Conservation (phyloP, 768 basidiomycete species). For the Kwoniella sp. region DNA sequence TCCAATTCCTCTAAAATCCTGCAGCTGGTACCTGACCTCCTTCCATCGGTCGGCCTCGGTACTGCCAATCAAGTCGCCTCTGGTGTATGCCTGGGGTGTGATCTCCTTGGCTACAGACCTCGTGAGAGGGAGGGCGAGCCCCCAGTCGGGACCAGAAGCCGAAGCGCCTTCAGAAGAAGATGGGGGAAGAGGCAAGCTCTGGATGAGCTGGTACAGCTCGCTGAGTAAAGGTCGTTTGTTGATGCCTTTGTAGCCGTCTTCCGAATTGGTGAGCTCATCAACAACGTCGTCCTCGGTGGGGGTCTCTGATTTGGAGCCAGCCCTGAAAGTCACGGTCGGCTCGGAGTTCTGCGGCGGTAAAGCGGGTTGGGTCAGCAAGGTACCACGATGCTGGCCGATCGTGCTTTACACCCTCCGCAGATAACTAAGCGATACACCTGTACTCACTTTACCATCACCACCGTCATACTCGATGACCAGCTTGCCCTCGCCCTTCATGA, state of each 20-base stretch:
- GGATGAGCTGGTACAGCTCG: not conserved
- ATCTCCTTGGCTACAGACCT: not conserved
- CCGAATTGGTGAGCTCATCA: not conserved
- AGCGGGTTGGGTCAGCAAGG: not conserved
- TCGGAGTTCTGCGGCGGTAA: not conserved
- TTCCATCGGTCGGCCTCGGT: not conserved
- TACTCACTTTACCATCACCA: not conserved
- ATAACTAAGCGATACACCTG: too few relatives aligned
- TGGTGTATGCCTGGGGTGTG: not conserved
- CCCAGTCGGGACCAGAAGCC: too few relatives aligned
- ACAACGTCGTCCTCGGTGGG: not conserved
- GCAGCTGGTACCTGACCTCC: not conserved
- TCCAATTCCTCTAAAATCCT: not conserved
- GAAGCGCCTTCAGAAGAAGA: not conserved
- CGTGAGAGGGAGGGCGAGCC: not conserved
- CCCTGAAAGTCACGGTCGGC: not conserved
- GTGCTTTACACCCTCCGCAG: too few relatives aligned
- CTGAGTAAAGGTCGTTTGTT: not conserved
- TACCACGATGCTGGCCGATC: too few relatives aligned
- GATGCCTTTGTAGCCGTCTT: not conserved
- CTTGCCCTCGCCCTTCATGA: not conserved
- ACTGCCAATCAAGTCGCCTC: not conserved
- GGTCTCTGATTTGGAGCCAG: not conserved
- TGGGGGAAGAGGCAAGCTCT: not conserved
- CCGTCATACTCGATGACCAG: not conserved